phyloP scores from a whole-genome alignment of 805 yeast genomes.

The Kluyveromyces starmeri region DNA sequence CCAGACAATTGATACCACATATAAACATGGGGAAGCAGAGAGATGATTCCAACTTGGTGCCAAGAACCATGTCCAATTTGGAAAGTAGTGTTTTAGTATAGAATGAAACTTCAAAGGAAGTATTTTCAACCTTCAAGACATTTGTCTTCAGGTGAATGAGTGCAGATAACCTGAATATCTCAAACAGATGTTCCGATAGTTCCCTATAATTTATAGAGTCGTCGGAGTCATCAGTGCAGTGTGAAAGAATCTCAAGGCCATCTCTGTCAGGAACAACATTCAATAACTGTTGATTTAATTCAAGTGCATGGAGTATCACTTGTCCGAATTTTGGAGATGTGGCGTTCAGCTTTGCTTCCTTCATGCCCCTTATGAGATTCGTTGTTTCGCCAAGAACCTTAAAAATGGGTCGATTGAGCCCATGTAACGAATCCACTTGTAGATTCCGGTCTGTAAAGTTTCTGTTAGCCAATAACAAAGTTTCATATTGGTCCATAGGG shows the following conservation, averaged over 20 bases:
- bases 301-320: slow-evolving; percentile 6
- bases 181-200: slow-evolving; percentile 61
- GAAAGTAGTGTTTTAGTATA: slow-evolving; percentile 45
- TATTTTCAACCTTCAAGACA: slow-evolving; percentile 30
- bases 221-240: slow-evolving; percentile 3
- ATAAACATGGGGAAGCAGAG: slow-evolving; percentile 71
- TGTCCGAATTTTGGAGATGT: slow-evolving; percentile 12
- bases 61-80: slow-evolving; percentile 53
- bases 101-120: slow-evolving; percentile 51
- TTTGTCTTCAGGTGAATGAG: slow-evolving; percentile 60
- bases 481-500: slow-evolving; percentile 49
- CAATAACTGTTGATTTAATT: slow-evolving; percentile 2
- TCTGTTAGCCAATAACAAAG: slow-evolving; percentile 30
- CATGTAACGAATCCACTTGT: slow-evolving; percentile 62
- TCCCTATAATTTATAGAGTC: slow-evolving; percentile 33
- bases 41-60: slow-evolving; percentile 60
- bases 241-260: slow-evolving; percentile 1
- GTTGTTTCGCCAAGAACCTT: slow-evolving; percentile 60
- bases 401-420: slow-evolving; percentile 62
- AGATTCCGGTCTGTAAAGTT: slow-evolving; percentile 19
- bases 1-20: slow-evolving; percentile 61
- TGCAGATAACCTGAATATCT: slow-evolving; percentile 60
- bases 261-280: slow-evolving; percentile 1
- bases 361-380: slow-evolving; percentile 46
- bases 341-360: slow-evolving; percentile 26